A percentile compares a stretch with the other conserved stretches of the same genome.
These are phyloP conservation scores for Pichia insulana DNA, from an alignment of 805 yeast species.

Conservation along the genomic window DNA sequence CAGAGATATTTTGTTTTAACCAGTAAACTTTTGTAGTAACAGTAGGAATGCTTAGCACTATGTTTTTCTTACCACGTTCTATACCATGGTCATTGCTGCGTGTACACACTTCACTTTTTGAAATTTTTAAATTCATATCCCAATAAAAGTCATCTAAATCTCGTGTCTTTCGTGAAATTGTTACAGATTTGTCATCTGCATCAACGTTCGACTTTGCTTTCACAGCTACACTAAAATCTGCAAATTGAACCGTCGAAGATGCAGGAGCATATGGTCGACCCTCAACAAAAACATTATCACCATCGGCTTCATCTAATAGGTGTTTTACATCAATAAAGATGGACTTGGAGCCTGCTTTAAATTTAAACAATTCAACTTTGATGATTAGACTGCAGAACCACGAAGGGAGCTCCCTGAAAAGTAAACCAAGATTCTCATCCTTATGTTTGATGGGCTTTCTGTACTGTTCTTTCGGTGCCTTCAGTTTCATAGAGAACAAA, in stretches of 20 bases:
- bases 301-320: slow-evolving; percentile 7
- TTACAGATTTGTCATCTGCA: slow-evolving; percentile 3
- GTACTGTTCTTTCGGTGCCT: neutral
- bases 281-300: neutral
- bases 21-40: slow-evolving; percentile 5
- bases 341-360: slow-evolving; percentile 17
- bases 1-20: slow-evolving; percentile 5
- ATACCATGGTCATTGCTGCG: slow-evolving; percentile 1
- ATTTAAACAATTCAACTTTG: slow-evolving; percentile 6
- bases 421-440: slow-evolving; percentile 9
- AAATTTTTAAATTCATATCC: neutral
- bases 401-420: slow-evolving; percentile 26
- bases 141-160: slow-evolving; percentile 11
- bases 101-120: slow-evolving; percentile 1
- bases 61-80: neutral
- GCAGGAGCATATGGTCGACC: slow-evolving; percentile 7
- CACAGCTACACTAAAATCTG: neutral
- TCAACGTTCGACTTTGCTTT: too few species aligned
- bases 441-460: neutral
- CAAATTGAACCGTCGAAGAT: neutral
- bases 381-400: slow-evolving; percentile 26
- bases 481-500: neutral
- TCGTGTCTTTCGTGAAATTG: slow-evolving; percentile 4
- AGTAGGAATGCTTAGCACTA: slow-evolving; percentile 6
- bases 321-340: slow-evolving; percentile 13